Evolutionary conservation across 73 alveolate genomes (phyloP).

Genomic region (Halteria grandinella): DNA sequence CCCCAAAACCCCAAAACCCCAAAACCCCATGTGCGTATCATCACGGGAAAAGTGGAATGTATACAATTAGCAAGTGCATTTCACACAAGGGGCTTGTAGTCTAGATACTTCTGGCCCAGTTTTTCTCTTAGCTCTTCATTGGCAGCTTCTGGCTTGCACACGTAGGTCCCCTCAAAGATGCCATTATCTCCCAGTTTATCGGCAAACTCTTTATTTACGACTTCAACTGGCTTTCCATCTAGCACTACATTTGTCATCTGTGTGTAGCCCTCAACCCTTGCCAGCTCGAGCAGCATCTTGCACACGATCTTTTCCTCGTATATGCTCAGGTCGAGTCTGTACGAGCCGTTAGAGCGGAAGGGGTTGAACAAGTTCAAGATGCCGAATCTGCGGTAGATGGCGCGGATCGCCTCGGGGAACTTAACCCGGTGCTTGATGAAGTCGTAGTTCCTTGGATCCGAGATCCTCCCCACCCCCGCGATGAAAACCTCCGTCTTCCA

Average conservation of each 20-base stretch:
- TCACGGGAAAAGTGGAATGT: no score
- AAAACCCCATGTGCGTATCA: no score
- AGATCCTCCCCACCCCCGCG: conserved; percentile 42
- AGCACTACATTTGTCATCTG: conserved; percentile 49
- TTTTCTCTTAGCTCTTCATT: conserved; percentile 49
- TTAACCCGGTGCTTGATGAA: conserved; percentile 65
- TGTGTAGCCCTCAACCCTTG: conserved; percentile 50
- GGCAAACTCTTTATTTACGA: conserved; percentile 37
- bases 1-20: no score
- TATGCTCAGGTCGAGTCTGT: conserved; percentile 38
- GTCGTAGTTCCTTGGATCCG: conserved; percentile 46
- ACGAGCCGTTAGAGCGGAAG: conserved; percentile 52
- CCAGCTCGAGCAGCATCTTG: conserved; percentile 54
- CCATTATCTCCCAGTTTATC: conserved; percentile 47
- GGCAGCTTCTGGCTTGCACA: conserved; percentile 15
- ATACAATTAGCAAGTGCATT: no score
- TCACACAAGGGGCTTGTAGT: no score
- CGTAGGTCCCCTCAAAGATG: conserved; percentile 44
- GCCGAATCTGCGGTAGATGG: conserved; percentile 60
- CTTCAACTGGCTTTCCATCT: conserved; percentile 43
- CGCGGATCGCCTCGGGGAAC: conserved; percentile 64
- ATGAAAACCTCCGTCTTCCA: conserved; percentile 61
- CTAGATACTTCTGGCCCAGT: conserved; percentile 53
- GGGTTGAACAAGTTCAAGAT: conserved; percentile 62
- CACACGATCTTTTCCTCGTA: conserved; percentile 55